These are phyloP conservation scores for Avena insularis DNA, from an alignment of 176 grass and related monocot genomes.

Conservation along the genomic window DNA sequence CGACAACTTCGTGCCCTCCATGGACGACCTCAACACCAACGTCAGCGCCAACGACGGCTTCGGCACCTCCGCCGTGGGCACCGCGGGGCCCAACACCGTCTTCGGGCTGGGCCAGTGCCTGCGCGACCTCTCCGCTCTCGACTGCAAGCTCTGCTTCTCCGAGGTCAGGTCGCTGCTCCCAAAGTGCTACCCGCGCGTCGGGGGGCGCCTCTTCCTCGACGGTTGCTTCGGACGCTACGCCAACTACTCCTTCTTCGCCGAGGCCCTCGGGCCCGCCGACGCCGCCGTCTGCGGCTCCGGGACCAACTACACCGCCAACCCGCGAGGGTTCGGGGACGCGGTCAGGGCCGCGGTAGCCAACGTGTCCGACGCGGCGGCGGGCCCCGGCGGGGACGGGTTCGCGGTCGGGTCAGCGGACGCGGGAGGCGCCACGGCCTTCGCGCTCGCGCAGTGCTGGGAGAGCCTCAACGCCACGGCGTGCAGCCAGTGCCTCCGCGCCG, in stretches of 20 bases:
- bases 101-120: slow-evolving; percentile 77
- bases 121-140: slow-evolving; percentile 64
- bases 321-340: slow-evolving; percentile 46
- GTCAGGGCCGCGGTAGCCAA: slow-evolving; percentile 57
- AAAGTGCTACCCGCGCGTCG: slow-evolving; percentile 74
- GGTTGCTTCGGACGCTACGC: slow-evolving; percentile 78
- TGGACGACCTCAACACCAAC: slow-evolving; percentile 73
- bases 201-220: slow-evolving; percentile 70
- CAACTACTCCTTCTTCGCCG: slow-evolving; percentile 79
- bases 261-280: slow-evolving; percentile 43
- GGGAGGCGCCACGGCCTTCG: slow-evolving; percentile 54
- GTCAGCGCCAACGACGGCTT: slow-evolving; percentile 67
- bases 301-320: slow-evolving; percentile 37
- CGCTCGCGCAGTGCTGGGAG: slow-evolving; percentile 83
- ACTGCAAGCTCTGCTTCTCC: slow-evolving; percentile 82
- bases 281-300: slow-evolving; percentile 4
- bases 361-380: slow-evolving; percentile 41
- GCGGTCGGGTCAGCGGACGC: slow-evolving; percentile 48
- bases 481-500: slow-evolving; percentile 64
- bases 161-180: slow-evolving; percentile 84
- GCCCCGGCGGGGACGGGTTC: slow-evolving; percentile 33
- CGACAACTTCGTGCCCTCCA: slow-evolving; percentile 69
- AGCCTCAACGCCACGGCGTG: slow-evolving; percentile 59
- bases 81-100: slow-evolving; percentile 54
- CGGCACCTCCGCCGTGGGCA: slow-evolving; percentile 58